Base-by-base conservation (phyloP, 371 early-diverging fungal genomes). In the Mucor irregularis region DNA sequence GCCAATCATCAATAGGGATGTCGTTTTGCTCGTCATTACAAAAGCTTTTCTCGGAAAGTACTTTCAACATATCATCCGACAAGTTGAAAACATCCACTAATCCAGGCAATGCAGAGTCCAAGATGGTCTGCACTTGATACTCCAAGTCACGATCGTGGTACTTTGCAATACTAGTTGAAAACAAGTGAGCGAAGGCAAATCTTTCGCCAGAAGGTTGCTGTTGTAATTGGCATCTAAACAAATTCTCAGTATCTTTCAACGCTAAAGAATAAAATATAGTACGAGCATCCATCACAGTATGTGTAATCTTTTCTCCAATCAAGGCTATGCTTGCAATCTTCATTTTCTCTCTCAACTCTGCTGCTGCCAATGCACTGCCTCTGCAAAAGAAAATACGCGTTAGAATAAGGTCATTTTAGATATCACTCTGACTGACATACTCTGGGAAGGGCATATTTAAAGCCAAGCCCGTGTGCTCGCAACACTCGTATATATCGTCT, bases 21-120 rank as follows among this genome's bases (percentile, higher is more conserved):
- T 30, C 14, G n/a, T 49, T 33, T 13, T 50, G 30, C 2, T 24
- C 33, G 10, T 55, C 29, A 39, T 56, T 28, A 8, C 11, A n/a
- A 11, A 31, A 4, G 14, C 26, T 4, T 4, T 29, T 6, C 6
- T 10, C n/a, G 2, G 17, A 22, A 1, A 37, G 35, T 2, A 21
- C n/a, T 1, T 57, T 44, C 17, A 63, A 6, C 19, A 53, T 37
- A 3, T 53, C 50, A 25, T 40, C 39, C 4, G 53, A 24, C 5
- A 63, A 26, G 21, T 52, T 43, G 17, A 58, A 63, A 0, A 58
- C 37, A 39, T 63, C 64, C 0, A 49, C 28, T 7, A 53, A 26
- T 1, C 21, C 26, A 0, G 58, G 48, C 1, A 58, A 25, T 2
- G 35, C 5, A 11, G 34, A 19, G 10, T 63, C 64, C n/a, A 58